Evolutionary conservation across 148 eudicot species (phyloP).

Genomic region (Rhododendron ovatum): DNA sequence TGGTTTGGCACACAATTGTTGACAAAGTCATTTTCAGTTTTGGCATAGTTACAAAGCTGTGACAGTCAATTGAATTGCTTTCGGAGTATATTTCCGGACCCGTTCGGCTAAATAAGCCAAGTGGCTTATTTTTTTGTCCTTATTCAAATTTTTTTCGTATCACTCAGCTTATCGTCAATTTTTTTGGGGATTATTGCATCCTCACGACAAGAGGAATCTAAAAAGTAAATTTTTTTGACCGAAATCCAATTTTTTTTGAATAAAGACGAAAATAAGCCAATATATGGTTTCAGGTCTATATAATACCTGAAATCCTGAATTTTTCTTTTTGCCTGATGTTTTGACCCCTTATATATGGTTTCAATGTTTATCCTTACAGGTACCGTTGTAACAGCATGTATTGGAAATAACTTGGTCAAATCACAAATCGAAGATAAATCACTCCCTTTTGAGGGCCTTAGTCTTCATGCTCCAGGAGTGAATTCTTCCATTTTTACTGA

Average conservation of each 20-base stretch:
- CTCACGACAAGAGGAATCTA: too few species aligned
- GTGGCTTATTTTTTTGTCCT: too few species aligned
- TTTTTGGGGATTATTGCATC: too few species aligned
- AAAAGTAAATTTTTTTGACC: too few species aligned
- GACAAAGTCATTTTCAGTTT: not conserved
- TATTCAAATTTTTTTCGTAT: too few species aligned
- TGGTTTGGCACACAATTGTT: not conserved
- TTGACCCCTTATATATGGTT: not conserved
- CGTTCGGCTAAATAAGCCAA: too few species aligned
- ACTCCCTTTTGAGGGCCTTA: conserved; percentile 32
- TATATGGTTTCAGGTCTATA: not conserved
- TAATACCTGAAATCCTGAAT: not conserved
- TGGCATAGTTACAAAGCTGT: not conserved
- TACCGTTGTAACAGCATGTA: conserved; percentile 49
- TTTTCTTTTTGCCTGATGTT: not conserved
- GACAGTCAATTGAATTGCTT: not conserved
- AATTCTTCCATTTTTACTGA: conserved; percentile 61
- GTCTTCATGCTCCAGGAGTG: conserved; percentile 36
- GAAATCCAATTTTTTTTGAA: too few species aligned
- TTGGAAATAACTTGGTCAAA: conserved; percentile 51
- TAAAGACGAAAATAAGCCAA: too few species aligned
- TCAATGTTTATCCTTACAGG: conserved; percentile 36
- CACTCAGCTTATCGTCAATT: too few species aligned
- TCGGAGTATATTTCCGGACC: not conserved
- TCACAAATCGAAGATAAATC: conserved; percentile 33